phyloP scores from a whole-genome alignment of 495 filamentous ascomycete genomes.

The Lophiotrema nucula region DNA sequence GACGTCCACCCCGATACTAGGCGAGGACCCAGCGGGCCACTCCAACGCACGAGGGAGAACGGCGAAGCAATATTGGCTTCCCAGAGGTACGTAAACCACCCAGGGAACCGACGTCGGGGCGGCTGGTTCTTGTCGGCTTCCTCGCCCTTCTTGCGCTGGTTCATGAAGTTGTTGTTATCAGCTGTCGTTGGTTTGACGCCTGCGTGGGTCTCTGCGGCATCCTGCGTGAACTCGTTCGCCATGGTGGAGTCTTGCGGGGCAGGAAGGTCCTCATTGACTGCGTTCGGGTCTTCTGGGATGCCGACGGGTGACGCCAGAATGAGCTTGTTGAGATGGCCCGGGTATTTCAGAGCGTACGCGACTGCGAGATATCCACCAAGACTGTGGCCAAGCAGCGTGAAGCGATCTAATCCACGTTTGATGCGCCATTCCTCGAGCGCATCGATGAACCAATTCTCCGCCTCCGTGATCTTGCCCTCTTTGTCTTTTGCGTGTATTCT shows the following conservation, averaged over 20 bases:
- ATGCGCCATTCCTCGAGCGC: constrained; percentile 94
- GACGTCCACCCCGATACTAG: constrained; percentile 94
- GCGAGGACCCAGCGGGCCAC: constrained; percentile 87
- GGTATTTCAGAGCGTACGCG: constrained; percentile 94
- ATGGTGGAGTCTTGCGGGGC: constrained; percentile 68
- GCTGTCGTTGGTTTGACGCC: constrained; percentile 31
- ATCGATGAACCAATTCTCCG: constrained; percentile 95
- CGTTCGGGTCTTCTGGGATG: constrained; percentile 92
- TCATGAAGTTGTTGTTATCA: constrained; percentile 61
- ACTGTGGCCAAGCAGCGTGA: constrained; percentile 90
- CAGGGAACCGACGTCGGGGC: constrained; percentile 66
- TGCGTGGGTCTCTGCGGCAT: constrained; percentile 59
- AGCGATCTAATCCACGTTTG: constrained; percentile 82
- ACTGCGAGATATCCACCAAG: constrained; percentile 92
- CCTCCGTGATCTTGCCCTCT: constrained; percentile 79
- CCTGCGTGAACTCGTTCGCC: constrained; percentile 70
- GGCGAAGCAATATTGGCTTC: constrained; percentile 89
- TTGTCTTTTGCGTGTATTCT: constrained; percentile 76
- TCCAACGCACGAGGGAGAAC: constrained; percentile 83
- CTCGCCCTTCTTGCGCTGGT: constrained; percentile 47
- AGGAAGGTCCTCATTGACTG: constrained; percentile 76
- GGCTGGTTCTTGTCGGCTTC: constrained; percentile 39
- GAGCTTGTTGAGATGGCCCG: constrained; percentile 88
- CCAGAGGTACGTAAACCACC: constrained; percentile 91
- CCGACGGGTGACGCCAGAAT: constrained; percentile 93